Conservation (phyloP, 2,329 filamentous ascomycete species). For the Neophaeococcomyces aloes region DNA sequence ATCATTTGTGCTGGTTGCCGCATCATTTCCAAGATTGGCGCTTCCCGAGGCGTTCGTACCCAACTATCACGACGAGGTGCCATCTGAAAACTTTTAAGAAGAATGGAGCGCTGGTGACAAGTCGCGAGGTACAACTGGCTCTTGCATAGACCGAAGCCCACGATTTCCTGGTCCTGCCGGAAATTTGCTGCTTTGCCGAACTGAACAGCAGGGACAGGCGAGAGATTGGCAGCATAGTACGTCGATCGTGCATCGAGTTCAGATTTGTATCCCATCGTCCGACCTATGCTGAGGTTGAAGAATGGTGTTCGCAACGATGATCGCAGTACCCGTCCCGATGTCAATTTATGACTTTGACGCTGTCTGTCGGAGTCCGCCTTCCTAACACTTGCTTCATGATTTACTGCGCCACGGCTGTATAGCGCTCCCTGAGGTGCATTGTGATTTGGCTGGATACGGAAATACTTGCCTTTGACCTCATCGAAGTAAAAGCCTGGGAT, state of each 20-base stretch:
- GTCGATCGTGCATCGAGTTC: too few relatives aligned
- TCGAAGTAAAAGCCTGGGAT: slow-evolving; percentile 7
- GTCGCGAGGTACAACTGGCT: neutral
- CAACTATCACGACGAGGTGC: too few relatives aligned
- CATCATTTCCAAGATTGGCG: too few relatives aligned
- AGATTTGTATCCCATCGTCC: neutral
- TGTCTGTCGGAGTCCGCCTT: neutral
- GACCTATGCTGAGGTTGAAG: neutral
- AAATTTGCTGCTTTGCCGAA: too few relatives aligned
- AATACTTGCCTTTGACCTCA: slow-evolving; percentile 52
- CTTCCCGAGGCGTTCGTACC: too few relatives aligned
- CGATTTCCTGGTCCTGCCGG: neutral
- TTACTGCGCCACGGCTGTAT: slow-evolving; percentile 1
- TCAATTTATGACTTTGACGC: neutral
- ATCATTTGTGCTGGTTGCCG: too few relatives aligned
- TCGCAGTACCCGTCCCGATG: neutral
- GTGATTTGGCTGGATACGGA: slow-evolving; percentile 49
- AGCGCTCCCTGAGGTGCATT: slow-evolving; percentile 29
- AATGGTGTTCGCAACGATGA: neutral
- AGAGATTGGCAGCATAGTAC: too few relatives aligned
- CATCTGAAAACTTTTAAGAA: too few relatives aligned
- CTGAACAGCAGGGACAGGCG: too few relatives aligned
- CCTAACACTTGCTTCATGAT: neutral
- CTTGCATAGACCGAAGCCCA: neutral
- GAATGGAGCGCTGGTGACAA: too few relatives aligned